Evolutionary conservation across 495 filamentous ascomycete species (phyloP).

Genomic region (Aspergillus sclerotiicarbonarius): DNA sequence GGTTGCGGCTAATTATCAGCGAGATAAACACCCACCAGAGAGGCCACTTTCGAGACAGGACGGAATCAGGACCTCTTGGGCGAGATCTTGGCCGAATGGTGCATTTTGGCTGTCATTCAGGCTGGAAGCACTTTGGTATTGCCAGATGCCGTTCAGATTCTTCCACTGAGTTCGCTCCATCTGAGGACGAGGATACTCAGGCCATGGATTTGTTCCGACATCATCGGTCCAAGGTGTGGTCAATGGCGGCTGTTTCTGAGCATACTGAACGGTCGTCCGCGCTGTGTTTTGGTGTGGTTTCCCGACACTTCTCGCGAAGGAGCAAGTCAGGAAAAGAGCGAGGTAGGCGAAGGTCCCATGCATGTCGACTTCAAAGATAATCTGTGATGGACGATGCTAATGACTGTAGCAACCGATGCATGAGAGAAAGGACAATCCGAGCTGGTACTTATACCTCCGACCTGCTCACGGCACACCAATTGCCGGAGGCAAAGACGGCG

Average conservation of each 20-base stretch:
- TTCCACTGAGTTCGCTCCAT: constrained; percentile 58
- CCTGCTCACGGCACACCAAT: background rate
- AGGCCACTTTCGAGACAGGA: constrained; percentile 62
- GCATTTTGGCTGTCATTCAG: constrained; percentile 40
- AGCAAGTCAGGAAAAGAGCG: background rate
- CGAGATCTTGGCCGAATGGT: constrained; percentile 40
- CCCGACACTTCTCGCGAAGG: constrained; percentile 2
- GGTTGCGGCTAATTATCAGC: too few species aligned
- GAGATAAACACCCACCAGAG: constrained; percentile 37
- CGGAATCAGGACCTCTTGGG: constrained; percentile 56
- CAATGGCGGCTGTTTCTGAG: constrained; percentile 42
- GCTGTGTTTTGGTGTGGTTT: background rate
- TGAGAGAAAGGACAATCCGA: background rate
- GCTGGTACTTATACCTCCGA: background rate
- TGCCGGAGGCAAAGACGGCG: background rate
- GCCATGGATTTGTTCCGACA: constrained; percentile 63
- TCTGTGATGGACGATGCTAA: background rate
- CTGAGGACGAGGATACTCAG: constrained; percentile 64
- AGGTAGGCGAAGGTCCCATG: background rate
- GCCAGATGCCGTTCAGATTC: constrained; percentile 66
- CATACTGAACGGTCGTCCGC: constrained; percentile 17
- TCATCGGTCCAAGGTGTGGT: constrained; percentile 62
- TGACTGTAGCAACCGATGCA: background rate
- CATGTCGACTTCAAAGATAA: background rate
- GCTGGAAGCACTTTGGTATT: constrained; percentile 49